Percentiles rank a stretch among this genome's conserved stretches.
These are phyloP conservation scores for Casaregolazyma lundiana DNA, from an alignment of 1,139 yeast genomes.

Conservation along the genomic window DNA sequence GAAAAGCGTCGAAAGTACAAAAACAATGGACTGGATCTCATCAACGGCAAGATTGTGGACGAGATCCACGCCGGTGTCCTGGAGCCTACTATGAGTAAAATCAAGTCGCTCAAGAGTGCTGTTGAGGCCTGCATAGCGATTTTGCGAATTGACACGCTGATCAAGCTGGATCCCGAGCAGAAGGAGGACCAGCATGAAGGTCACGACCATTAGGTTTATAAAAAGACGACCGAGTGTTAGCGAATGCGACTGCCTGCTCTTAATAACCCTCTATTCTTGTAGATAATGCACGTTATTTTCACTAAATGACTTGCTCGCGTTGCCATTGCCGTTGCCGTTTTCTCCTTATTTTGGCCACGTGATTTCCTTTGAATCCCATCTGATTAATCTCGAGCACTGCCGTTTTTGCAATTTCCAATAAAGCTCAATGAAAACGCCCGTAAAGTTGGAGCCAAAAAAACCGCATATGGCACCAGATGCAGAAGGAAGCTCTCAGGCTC, in stretches of 20 bases:
- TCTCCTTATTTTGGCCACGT: not conserved
- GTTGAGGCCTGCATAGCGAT: constrained; percentile 98
- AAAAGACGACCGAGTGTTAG: not conserved
- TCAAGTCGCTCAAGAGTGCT: constrained; percentile 90
- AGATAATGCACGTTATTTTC: constrained; percentile 2
- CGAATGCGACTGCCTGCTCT: too few species aligned
- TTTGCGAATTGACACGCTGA: constrained; percentile 96
- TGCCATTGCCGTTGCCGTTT: too few species aligned
- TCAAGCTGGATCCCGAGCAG: constrained; percentile 94
- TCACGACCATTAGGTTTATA: constrained; percentile 17
- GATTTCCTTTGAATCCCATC: not conserved
- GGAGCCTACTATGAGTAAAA: constrained; percentile 91
- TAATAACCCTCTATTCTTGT: not conserved
- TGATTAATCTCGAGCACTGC: not conserved
- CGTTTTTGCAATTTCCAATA: too few species aligned
- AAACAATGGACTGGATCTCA: constrained; percentile 87
- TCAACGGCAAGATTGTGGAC: constrained; percentile 88
- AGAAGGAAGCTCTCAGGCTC: not conserved
- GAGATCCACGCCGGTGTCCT: constrained; percentile 80
- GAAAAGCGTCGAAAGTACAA: constrained; percentile 77
- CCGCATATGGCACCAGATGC: not conserved
- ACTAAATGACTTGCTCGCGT: too few species aligned
- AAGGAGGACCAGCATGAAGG: constrained; percentile 54
- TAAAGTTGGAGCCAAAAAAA: not conserved
- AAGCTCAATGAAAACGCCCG: constrained; percentile 1